Conservation (phyloP, 169 alveolate species). For the Eimeria sp. region DNA sequence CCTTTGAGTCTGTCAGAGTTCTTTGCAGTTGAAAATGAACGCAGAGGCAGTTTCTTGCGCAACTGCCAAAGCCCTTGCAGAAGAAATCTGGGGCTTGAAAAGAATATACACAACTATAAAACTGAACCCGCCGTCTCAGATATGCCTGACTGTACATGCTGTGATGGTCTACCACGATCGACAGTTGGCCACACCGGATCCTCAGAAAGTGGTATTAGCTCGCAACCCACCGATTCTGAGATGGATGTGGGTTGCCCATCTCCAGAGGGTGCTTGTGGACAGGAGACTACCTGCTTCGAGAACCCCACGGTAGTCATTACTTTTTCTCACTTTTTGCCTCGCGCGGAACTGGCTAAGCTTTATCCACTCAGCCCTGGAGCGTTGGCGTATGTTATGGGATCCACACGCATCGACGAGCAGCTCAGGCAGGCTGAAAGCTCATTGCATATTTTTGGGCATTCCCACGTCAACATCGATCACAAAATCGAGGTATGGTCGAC, state of each 20-base stretch:
- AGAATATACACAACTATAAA: background rate
- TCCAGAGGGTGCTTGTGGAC: background rate
- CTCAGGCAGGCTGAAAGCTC: conserved; percentile 64
- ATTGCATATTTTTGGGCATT: conserved; percentile 67
- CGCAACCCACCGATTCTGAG: background rate
- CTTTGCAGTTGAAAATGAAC: conserved; percentile 65
- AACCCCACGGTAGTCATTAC: conserved; percentile 36
- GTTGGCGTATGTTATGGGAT: conserved; percentile 69
- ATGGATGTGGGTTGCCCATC: background rate
- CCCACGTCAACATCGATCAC: conserved; percentile 60
- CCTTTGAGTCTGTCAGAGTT: conserved; percentile 72
- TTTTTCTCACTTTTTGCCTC: conserved; percentile 74
- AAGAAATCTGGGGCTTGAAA: background rate
- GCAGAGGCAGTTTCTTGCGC: conserved; percentile 42
- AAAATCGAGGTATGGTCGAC: conserved; percentile 47
- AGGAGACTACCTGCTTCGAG: background rate
- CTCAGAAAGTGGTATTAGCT: background rate
- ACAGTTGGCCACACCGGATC: background rate
- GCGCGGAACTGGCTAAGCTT: conserved; percentile 71
- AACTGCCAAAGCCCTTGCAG: background rate
- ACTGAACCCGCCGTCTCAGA: background rate
- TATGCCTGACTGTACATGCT: background rate
- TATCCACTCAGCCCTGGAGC: conserved; percentile 60
- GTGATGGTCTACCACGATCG: background rate
- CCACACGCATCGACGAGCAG: conserved; percentile 74